Base-by-base conservation (phyloP, 1,284 basidiomycete genomes). In the Megacollybia platyphylla region DNA sequence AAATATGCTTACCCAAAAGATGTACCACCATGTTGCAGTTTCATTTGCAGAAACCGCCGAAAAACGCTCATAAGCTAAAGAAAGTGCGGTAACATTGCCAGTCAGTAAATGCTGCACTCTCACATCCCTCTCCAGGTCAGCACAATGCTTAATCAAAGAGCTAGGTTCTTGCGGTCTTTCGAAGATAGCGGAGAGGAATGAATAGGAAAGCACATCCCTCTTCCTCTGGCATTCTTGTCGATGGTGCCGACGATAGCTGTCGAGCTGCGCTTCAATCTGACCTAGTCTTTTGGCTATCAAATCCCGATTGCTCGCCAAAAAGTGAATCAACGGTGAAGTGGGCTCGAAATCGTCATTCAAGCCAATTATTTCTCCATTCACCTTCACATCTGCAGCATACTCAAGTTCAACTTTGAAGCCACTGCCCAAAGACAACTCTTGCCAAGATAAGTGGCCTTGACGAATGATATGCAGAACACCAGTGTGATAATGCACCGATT, bases 21-120 rank as follows among this genome's bases (percentile, higher is more conserved):
- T 67, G 55, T 82, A 88, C 86, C 87, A 90, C 79, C 84, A 88
- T 1, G 74, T 71, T n/a, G 73, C 63, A 1, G 76, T 59, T 48
- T 70, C 65, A 1, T 70, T 70, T 0, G 53, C 54, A 1, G 73
- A 63, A 34, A 84, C 76, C n/a, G 63, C 65, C 6, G 59, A 51
- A 46, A 79, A 63, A 18, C 85, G 68, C 42, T 76, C 69, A 54
- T 80, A 75, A 7, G 77, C 69, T n/a, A 68, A 61, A 42, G 58
- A 59, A 36, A 87, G 68, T 0, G 71, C 63, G 20, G 57, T 61
- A 45, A 71, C 65, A 51, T 68, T 75, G 7, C 62, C 60, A 13
- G 64, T 50, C 51, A 80, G 64, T 36, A 86, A 57, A 42, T 69
- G 55, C 24, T 68, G 65, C n/a, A 86, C 73, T 11, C 74, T 65